Evolutionary conservation across 2,329 filamentous ascomycete genomes (phyloP), one percentile per base, ranked within the genome.

Genomic region (Colletotrichum acutatum): DNA sequence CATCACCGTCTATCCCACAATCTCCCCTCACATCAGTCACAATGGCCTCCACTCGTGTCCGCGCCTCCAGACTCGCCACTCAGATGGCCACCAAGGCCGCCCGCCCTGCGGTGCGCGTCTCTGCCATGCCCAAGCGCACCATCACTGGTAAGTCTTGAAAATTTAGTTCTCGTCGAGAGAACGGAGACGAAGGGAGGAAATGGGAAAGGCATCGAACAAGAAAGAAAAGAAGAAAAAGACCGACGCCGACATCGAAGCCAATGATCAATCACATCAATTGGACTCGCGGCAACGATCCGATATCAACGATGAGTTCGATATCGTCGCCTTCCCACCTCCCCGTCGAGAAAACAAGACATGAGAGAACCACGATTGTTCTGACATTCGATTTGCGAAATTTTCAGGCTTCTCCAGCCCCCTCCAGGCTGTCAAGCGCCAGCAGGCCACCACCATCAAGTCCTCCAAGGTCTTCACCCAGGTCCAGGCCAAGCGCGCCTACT

Each of bases 41-140:
- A 94, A 95, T 95, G 93, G 91, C 93, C 85, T 89, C 91, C 85
- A 87, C 90, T 85, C 93, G 93, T 87, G 89, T 94, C 85, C 89
- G 94, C 87, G 91, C 93, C 84, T 92, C 92, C 82, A 91, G 93
- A 86, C 89, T 95, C 88, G 92, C 92, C 86, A 89, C 91, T 83
- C 90, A 92, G 87, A 92, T 93, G 90, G 90, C 71, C 62, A 86
- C 89, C 87, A 94, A 93, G 91, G 92, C 91, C 86, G 92, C 92
- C 85, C 93, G 93, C 86, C 92, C 93, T 87, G 91, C 91, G 84
- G 85, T 92, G 82, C 92, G 92, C 83, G 81, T 91, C 80, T 86
- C 88, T 84, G 88, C 86, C 85, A 88, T 88, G 84, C 89, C 92
- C 87, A 93, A 93, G 89, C 93, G 93, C 85, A 92, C 92, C 86